Evolutionary conservation across 257 asterid genomes (phyloP).

Genomic region (Nicotiana obtusifolia): DNA sequence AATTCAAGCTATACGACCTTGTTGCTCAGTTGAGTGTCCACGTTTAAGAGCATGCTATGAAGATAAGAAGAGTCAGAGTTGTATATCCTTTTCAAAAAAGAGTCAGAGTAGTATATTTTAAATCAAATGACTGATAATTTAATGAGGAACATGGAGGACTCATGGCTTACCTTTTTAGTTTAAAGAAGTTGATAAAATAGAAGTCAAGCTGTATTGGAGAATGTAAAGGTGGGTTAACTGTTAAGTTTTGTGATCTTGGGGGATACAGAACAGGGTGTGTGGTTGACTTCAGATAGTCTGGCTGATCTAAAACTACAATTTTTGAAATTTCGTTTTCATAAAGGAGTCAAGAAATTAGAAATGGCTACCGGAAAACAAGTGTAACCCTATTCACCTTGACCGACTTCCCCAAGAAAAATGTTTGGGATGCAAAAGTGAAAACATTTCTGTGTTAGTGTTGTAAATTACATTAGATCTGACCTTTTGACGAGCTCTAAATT

Average conservation of each 20-base stretch:
- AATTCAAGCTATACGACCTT: not conserved
- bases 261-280: not conserved
- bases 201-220: not conserved
- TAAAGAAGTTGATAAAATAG: not conserved
- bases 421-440: not conserved
- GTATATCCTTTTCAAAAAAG: too few species aligned
- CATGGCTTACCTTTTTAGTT: not conserved
- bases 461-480: not conserved
- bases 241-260: not conserved
- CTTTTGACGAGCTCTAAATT: not conserved
- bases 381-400: not conserved
- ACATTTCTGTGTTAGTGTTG: not conserved
- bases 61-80: not conserved
- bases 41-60: not conserved
- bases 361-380: not conserved
- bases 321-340: not conserved
- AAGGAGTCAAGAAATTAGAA: not conserved
- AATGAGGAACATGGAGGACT: not conserved
- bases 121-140: not conserved
- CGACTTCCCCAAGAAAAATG: not conserved
- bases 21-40: not conserved
- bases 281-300: not conserved
- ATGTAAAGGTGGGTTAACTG: not conserved
- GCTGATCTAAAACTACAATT: not conserved
- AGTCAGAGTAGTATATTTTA: too few species aligned